phyloP scores from a whole-genome alignment of 2,329 filamentous ascomycete species.

The Cercospora brassicicola region DNA sequence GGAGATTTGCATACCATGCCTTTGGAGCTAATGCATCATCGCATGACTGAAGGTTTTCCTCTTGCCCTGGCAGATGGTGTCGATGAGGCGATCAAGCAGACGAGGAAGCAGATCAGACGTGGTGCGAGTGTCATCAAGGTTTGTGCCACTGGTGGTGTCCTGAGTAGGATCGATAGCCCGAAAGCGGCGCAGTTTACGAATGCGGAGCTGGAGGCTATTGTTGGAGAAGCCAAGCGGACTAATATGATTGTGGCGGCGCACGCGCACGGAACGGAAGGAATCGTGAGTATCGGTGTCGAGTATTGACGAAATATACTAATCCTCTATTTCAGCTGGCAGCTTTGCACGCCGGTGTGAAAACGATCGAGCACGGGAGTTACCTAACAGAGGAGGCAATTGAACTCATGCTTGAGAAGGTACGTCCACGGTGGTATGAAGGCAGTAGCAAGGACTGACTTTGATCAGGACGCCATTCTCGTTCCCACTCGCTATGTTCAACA shows the following conservation, averaged over 20 bases:
- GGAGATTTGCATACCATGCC: constrained; percentile 49
- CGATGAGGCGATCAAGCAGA: constrained; percentile 20
- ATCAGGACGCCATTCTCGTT: constrained; percentile 44
- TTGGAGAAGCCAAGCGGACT: constrained; percentile 30
- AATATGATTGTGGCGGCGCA: constrained; percentile 38
- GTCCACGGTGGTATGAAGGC: neutral
- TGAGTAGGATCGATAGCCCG: constrained; percentile 27
- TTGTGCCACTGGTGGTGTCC: constrained; percentile 39
- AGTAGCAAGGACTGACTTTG: neutral
- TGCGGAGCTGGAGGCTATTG: constrained; percentile 30
- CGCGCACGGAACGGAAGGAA: constrained; percentile 39
- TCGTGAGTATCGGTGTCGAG: constrained; percentile 28
- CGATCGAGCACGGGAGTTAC: constrained; percentile 53
- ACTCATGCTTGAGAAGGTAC: constrained; percentile 48
- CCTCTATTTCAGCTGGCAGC: constrained; percentile 39
- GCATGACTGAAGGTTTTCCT: constrained; percentile 37
- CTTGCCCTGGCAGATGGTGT: constrained; percentile 16
- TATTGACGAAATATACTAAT: neutral
- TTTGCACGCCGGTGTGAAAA: constrained; percentile 48
- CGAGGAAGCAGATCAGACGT: constrained; percentile 18
- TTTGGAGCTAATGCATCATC: constrained; percentile 38
- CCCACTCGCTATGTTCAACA: constrained; percentile 49
- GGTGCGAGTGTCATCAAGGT: constrained; percentile 29
- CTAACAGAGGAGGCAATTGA: constrained; percentile 49
- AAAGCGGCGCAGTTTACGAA: constrained; percentile 27